These are phyloP conservation scores for Colletotrichum sp. DNA, from an alignment of 2,329 filamentous ascomycete species.

Conservation along the genomic window DNA sequence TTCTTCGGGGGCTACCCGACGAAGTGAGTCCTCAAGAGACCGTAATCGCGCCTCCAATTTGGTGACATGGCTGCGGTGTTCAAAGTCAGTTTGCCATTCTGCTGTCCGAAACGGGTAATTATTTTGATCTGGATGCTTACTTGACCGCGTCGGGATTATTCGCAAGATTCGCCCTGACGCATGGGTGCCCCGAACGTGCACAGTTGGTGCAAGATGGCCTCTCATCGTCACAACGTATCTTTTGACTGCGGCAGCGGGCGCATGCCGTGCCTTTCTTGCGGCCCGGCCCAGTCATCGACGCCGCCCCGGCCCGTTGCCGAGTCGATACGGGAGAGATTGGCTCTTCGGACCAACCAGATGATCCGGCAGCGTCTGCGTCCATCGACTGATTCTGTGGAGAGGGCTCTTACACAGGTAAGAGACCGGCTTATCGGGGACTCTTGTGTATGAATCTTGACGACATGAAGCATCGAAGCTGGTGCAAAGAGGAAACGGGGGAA, in stretches of 20 bases:
- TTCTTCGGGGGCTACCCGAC: not conserved
- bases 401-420: not conserved
- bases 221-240: conserved; percentile 35
- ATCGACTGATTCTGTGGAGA: not conserved
- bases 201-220: conserved; percentile 33
- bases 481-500: not conserved
- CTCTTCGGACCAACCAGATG: not conserved
- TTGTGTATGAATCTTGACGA: not conserved
- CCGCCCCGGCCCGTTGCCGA: not conserved
- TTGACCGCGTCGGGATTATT: not conserved
- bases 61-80: not conserved
- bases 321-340: not conserved
- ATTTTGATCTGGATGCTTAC: not conserved
- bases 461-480: not conserved
- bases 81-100: not conserved
- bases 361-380: not conserved
- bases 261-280: conserved; percentile 35
- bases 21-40: not conserved
- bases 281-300: not conserved
- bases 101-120: not conserved
- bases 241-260: conserved; percentile 34
- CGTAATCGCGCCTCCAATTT: not conserved
- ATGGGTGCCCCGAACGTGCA: conserved; percentile 30
- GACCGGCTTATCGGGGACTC: not conserved
- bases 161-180: conserved; percentile 26